phyloP scores from a whole-genome alignment of 768 basidiomycete genomes.

The Russula virescens region DNA sequence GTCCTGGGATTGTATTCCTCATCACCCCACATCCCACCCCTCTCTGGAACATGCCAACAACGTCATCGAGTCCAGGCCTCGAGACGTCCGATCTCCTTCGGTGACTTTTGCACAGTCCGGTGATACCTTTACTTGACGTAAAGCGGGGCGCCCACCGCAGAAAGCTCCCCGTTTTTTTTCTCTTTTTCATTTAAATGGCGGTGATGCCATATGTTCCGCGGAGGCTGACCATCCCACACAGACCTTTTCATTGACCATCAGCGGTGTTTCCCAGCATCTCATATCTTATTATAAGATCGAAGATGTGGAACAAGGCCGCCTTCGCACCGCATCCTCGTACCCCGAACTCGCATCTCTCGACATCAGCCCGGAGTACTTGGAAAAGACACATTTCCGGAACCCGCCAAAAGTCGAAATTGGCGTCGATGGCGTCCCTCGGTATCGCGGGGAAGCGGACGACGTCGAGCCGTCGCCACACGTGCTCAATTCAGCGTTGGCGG shows the following conservation, averaged over 20 bases:
- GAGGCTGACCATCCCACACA: conserved; percentile 31
- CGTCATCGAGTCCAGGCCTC: conserved; percentile 8
- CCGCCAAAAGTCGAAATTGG: conserved; percentile 86
- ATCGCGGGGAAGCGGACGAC: conserved; percentile 80
- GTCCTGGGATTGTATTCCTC: background rate
- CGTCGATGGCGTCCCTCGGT: conserved; percentile 73
- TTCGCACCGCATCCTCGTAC: conserved; percentile 81
- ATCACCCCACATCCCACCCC: too few species aligned
- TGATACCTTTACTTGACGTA: conserved; percentile 12
- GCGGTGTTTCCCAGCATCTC: conserved; percentile 82
- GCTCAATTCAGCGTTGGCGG: conserved; percentile 25
- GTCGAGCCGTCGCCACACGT: conserved; percentile 32
- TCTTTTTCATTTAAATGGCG: background rate
- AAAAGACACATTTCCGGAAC: conserved; percentile 86
- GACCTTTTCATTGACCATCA: conserved; percentile 89
- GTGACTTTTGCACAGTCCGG: conserved; percentile 5
- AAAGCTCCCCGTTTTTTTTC: conserved; percentile 1
- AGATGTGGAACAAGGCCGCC: conserved; percentile 83
- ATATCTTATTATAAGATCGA: conserved; percentile 93
- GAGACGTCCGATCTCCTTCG: background rate
- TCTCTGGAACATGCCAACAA: background rate
- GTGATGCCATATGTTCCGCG: background rate
- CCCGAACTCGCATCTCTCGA: conserved; percentile 83
- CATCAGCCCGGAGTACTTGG: conserved; percentile 82
- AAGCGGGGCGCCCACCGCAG: background rate